A percentile compares a stretch with the other conserved stretches of the same genome.
Conservation (phyloP, 2,329 filamentous ascomycete genomes). For the Colletotrichum sp. region DNA sequence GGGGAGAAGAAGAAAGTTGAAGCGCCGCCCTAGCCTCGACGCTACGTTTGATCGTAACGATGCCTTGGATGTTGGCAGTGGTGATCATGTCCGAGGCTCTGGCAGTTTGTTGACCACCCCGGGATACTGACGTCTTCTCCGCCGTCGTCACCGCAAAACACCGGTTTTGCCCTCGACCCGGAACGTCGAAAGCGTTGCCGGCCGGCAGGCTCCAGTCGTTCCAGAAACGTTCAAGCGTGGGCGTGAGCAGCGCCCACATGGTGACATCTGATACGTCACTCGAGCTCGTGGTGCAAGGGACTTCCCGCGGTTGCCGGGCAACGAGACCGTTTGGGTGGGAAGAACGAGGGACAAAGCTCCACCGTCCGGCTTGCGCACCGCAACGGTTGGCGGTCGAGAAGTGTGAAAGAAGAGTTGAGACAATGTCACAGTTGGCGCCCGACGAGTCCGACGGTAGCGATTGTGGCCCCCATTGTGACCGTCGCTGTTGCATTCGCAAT, state of each 20-base stretch:
- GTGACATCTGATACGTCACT: slow-evolving; percentile 20
- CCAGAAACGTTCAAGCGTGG: neutral
- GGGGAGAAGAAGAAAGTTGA: neutral
- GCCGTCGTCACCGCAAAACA: neutral
- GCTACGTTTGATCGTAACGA: neutral
- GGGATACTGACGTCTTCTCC: neutral
- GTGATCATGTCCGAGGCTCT: neutral
- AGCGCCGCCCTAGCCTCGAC: neutral
- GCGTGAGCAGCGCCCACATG: neutral
- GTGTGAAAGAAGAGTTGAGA: neutral
- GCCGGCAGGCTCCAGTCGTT: neutral
- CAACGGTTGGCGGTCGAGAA: neutral
- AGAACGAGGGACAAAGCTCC: neutral
- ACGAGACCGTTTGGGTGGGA: slow-evolving; percentile 4
- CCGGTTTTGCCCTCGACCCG: neutral
- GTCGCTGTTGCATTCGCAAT: neutral
- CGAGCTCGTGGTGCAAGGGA: slow-evolving; percentile 10
- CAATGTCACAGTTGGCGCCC: slow-evolving; percentile 3
- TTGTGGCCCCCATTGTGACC: neutral
- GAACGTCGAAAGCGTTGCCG: neutral
- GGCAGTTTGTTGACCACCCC: neutral
- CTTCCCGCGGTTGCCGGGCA: slow-evolving; percentile 22
- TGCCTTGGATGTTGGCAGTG: neutral
- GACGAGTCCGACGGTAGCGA: neutral
- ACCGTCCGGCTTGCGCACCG: neutral